Percentiles rank a stretch among this genome's conserved stretches.
Conservation (phyloP, 192 early-diverging fungal genomes). For the Dissophora ornata region DNA sequence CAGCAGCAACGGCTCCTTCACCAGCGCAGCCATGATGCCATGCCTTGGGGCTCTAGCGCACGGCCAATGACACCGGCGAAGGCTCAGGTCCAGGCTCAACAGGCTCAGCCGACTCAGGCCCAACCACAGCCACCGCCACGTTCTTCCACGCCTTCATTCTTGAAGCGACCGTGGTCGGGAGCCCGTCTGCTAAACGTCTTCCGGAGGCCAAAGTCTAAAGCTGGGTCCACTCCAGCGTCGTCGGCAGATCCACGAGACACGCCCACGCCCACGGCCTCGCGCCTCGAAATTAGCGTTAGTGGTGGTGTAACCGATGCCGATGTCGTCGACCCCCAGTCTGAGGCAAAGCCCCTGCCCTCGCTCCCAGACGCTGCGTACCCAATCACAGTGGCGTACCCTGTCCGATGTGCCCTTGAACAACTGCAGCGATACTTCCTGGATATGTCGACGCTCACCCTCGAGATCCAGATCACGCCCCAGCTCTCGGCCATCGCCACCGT, state of each 20-base stretch:
- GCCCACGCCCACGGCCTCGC: neutral
- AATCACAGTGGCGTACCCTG: conserved; percentile 42
- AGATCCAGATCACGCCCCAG: conserved; percentile 40
- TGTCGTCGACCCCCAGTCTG: neutral
- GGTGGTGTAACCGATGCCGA: neutral
- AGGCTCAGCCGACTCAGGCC: conserved; percentile 11
- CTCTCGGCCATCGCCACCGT: conserved; percentile 26
- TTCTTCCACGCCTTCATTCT: conserved; percentile 4
- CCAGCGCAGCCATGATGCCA: neutral
- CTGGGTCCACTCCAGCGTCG: neutral
- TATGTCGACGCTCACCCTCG: conserved; percentile 28
- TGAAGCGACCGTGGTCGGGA: conserved; percentile 31
- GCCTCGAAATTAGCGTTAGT: neutral
- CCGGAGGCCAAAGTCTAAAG: conserved; percentile 13
- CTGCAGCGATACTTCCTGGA: conserved; percentile 36
- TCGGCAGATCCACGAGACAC: neutral
- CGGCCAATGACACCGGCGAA: neutral
- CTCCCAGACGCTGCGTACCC: conserved; percentile 39
- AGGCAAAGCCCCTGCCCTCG: conserved; percentile 33
- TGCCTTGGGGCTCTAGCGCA: neutral
- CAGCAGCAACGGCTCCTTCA: neutral
- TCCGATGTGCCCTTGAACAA: conserved; percentile 41
- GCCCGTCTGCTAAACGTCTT: conserved; percentile 29
- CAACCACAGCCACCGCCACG: conserved; percentile 1
- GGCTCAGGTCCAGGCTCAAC: neutral